Evolutionary conservation across 495 filamentous ascomycete genomes (phyloP), one percentile per base, ranked within the genome.

Genomic region (Neurospora sp.): DNA sequence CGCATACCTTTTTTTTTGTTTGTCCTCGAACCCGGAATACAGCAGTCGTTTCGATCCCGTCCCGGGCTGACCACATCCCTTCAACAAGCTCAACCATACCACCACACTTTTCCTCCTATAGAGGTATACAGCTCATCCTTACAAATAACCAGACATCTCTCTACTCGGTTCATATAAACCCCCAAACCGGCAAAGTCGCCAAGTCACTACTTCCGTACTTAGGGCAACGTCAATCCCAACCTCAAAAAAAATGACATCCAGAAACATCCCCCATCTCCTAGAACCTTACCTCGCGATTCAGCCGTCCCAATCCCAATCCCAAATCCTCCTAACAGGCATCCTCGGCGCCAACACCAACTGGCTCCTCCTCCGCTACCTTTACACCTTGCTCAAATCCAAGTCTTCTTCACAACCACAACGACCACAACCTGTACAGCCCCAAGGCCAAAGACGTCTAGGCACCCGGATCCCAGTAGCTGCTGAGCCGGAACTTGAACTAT

Each of bases 301-400:
- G 42, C 71, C 71, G 16, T 40, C 68, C 18, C 74, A 76, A 8
- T 35, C 74, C 31, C 47, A 61, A 16, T 22, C 73, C 10, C 87
- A 96, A 35, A 86, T 89, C 37, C 83, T 97, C 8, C 78, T 97
- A 8, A 94, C 92, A 3, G 89, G 89, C 31, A 88, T 93, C 12
- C 84, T 94, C 10, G 90, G 89, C 44, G 90, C 91, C 18, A 89
- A 87, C 42, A 86, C 90, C 7, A 93, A 93, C 79, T 95, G 92
- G 92, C 87, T 94, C 18, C 80, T 91, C 16, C 75, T 90, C 20
- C 85, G 90, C 41, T 90, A 87, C 80, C 81, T 94, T 1, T 85
- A 88, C 80, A 85, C 86, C 22, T 82, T 87, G 0, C 83, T 93
- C 71, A 78, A 76, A 38, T 44, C 70, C n/a, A 40, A 40, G 12